Base-by-base conservation (phyloP, 306 rosid species). In the Cicer pinnatifidum region DNA sequence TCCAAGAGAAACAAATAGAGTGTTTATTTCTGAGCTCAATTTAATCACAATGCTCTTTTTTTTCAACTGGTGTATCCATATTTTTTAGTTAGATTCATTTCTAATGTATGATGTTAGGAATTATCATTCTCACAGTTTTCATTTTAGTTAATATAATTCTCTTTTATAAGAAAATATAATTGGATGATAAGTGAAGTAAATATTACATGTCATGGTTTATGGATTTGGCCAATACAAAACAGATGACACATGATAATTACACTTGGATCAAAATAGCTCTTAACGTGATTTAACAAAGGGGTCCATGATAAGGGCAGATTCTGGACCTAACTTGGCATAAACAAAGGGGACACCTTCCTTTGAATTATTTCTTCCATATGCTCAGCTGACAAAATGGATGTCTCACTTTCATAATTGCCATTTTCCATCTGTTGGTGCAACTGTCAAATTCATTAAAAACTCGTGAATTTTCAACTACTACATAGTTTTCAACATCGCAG, bases 341-440 rank as follows among this genome's bases (percentile, higher is more conserved):
- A 88, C 58, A 87, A 69, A 33, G 92, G 92, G 8, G 89, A 73
- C 19, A 81, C 85, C 78, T 82, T 89, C 72, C 90, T 82, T 54
- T 64, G 83, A 81, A 91, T 89, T 47, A 87, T 85, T 82, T 84
- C 97, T 75, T 88, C 84, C 15, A 91, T 85, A 45, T 85, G 82
- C 64, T 89, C 90, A 4, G 84, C 63, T 12, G 89, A 79, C 81
- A 89, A 78, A 80, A 81, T 81, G 13, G 93, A 86, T 47, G 82
- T 79, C 74, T 59, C 84, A 7, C 85, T 62, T 8, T 86, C 93
- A 59, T 85, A 89, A 67, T 85, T 79, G 43, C 80, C 85, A 60
- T 81, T 72, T 68, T 89, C 88, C 86, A 91, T 88, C 73, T 91
- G 86, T 80, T 85, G 82, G 78, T 61, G 93, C 72, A 91, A 64